Evolutionary conservation across 768 basidiomycete species (phyloP).

Genomic region (Boletus sp.): DNA sequence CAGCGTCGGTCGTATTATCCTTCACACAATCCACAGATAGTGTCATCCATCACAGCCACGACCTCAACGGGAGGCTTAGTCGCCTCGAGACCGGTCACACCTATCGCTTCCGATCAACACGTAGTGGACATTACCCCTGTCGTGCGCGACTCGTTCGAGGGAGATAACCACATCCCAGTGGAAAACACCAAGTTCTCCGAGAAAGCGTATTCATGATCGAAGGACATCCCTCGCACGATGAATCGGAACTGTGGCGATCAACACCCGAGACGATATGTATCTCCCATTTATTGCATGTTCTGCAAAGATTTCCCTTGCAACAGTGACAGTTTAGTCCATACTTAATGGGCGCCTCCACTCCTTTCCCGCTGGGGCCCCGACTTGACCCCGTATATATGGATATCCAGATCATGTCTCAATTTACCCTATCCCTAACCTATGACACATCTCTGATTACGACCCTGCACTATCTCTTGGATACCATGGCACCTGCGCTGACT

Average conservation of each 20-base stretch:
- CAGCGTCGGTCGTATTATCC: constrained; percentile 89
- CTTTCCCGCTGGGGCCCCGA: constrained; percentile 4
- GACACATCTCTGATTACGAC: constrained; percentile 9
- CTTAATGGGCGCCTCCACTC: constrained; percentile 17
- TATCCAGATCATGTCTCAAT: constrained; percentile 9
- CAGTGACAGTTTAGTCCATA: constrained; percentile 19
- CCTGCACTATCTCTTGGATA: constrained; percentile 24
- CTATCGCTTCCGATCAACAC: constrained; percentile 44
- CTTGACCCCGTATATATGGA: constrained; percentile 9
- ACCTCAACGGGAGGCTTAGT: constrained; percentile 68
- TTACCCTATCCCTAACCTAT: constrained; percentile 6
- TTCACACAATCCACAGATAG: constrained; percentile 69
- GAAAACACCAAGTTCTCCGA: constrained; percentile 43
- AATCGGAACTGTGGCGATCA: neutral
- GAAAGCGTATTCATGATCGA: constrained; percentile 47
- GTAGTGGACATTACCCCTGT: constrained; percentile 42
- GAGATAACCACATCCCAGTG: constrained; percentile 36
- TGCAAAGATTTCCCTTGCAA: constrained; percentile 15
- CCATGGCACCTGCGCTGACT: constrained; percentile 13
- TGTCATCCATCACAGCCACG: constrained; percentile 65
- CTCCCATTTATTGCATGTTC: constrained; percentile 24
- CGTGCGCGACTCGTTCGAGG: constrained; percentile 42
- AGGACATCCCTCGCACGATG: neutral
- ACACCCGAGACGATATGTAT: constrained; percentile 17
- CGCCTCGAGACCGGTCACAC: constrained; percentile 73